Base-by-base conservation (phyloP, 208 protist genomes). In the Vickermania spadyakhi region DNA sequence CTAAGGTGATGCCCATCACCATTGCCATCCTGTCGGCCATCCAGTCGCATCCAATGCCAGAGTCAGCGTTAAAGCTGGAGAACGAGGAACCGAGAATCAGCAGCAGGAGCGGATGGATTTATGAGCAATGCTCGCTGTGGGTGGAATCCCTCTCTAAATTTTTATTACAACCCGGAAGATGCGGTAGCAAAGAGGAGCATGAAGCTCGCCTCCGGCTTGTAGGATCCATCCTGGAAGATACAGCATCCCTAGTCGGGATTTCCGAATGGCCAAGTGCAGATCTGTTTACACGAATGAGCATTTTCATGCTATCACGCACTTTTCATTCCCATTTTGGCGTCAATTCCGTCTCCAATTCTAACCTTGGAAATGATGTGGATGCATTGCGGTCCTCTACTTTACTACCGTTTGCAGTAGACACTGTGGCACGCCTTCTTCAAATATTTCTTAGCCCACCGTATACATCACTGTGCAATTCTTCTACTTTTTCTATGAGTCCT, bases 231-330 rank as follows among this genome's bases (percentile, higher is more conserved):
- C 65, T 72, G 26, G 85, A 93, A 58, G 84, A 95, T 70, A 64
- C 92, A 23, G 68, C 77, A n/a, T 65, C 80, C 27, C 72, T 92
- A 23, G 50, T 95, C 1, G 75, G 81, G 13, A 42, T 78, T 25
- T 83, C 83, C 2, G 79, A 89, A 56, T 95, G 78, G 73, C 83
- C 85, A 3, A 81, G 52, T 1, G 89, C 85, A 2, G 85, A 95
- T 59, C 25, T 77, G 14, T 65, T 95, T 31, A 68, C 92, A 54
- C 89, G 77, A 31, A 59, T 52, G 2, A 55, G 77, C 1, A 69
- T 95, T 22, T 55, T 77, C 18, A 50, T 56, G 7, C 60, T 91
- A 29, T 58, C 68, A 3, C 73, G 83, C 22, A 52, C 58, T 18
- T 45, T 45, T 18, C 36, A 45, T 18, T 7, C 36, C 36, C 36